These are phyloP conservation scores for Rhizophora mangle DNA, from an alignment of 345 rosid species.

Conservation along the genomic window DNA sequence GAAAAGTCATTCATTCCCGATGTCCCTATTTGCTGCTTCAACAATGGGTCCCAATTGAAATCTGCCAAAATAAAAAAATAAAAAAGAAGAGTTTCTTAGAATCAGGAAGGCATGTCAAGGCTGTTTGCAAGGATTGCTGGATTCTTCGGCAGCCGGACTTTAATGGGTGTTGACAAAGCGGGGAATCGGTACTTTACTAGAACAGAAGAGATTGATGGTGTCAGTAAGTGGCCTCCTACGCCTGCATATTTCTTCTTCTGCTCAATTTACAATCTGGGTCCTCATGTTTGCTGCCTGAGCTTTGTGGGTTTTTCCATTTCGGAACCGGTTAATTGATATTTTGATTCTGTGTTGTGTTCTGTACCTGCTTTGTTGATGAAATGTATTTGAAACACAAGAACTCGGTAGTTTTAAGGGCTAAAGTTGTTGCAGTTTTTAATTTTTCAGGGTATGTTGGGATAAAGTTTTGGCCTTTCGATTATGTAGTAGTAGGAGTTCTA, in stretches of 20 bases:
- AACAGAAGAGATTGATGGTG: slow-evolving; percentile 75
- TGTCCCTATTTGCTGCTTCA: not conserved
- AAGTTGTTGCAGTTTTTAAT: too few relatives aligned
- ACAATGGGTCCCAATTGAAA: slow-evolving; percentile 7
- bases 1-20: not conserved
- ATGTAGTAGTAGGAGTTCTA: too few relatives aligned
- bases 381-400: too few relatives aligned
- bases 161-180: slow-evolving; percentile 59
- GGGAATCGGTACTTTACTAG: slow-evolving; percentile 83
- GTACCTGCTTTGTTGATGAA: too few relatives aligned
- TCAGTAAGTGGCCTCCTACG: slow-evolving; percentile 46
- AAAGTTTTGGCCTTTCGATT: too few relatives aligned
- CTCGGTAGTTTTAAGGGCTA: too few relatives aligned
- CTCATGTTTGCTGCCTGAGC: slow-evolving; percentile 3
- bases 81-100: not conserved
- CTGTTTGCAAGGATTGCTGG: slow-evolving; percentile 65
- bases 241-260: not conserved
- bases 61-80: not conserved
- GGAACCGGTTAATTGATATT: not conserved
- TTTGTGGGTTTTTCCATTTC: not conserved
- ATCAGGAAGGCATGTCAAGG: slow-evolving; percentile 55
- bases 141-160: slow-evolving; percentile 49
- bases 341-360: not conserved
- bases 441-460: too few relatives aligned
- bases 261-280: not conserved